Percentiles rank a stretch among this genome's conserved stretches.
Evolutionary conservation across 768 basidiomycete genomes (phyloP).

Genomic region (Nidularia sp.): DNA sequence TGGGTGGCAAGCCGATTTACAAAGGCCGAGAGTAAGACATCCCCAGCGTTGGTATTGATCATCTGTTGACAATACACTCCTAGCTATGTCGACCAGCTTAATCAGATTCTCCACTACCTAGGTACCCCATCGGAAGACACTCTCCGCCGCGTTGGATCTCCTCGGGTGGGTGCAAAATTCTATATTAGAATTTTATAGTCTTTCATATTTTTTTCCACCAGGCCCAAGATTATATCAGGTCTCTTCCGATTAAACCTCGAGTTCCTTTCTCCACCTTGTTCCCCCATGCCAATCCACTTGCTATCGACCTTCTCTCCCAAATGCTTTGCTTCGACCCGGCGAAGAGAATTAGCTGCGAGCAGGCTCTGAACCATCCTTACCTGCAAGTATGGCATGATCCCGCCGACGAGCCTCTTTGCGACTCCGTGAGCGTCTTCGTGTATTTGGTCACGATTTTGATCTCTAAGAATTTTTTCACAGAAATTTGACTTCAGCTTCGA

Average conservation of each 20-base stretch:
- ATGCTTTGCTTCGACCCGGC: constrained; percentile 96
- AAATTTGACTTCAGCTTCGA: constrained; percentile 97
- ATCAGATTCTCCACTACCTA: constrained; percentile 97
- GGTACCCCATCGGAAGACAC: constrained; percentile 98
- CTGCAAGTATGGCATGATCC: constrained; percentile 97
- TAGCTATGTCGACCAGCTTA: constrained; percentile 97
- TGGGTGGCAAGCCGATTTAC: constrained; percentile 93
- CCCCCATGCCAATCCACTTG: constrained; percentile 90
- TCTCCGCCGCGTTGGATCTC: constrained; percentile 91
- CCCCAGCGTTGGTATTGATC: not conserved
- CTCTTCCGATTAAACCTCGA: constrained; percentile 93
- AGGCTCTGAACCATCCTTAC: constrained; percentile 94
- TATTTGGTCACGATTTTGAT: not conserved
- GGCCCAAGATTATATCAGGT: constrained; percentile 98
- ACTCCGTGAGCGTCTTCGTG: constrained; percentile 44
- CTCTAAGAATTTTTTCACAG: constrained; percentile 24
- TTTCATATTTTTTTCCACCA: constrained; percentile 17
- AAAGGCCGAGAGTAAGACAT: constrained; percentile 89
- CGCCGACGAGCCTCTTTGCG: constrained; percentile 86
- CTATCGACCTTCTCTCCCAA: constrained; percentile 88
- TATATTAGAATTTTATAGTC: not conserved
- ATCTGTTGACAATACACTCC: not conserved
- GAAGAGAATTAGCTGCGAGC: constrained; percentile 92
- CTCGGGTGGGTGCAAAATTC: constrained; percentile 55
- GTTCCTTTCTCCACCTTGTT: constrained; percentile 90